Conservation (phyloP, 108 stramenopile genomes). For the Pseudonitzschia multiseries region DNA sequence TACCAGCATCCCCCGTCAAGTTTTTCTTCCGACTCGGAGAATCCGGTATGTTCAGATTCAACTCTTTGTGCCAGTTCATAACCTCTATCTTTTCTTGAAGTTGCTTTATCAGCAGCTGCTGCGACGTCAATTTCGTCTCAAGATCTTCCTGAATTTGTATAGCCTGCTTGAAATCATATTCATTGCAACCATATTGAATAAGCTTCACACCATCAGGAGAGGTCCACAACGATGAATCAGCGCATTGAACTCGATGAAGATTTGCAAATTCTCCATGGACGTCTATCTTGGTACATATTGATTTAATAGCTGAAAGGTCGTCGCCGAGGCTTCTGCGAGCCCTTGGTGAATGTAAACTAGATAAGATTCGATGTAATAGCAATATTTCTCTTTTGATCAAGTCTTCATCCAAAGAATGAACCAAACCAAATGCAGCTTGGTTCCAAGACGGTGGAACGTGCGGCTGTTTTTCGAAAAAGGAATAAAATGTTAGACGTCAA, state of each 20-base stretch:
- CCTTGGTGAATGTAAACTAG: slow-evolving; percentile 18
- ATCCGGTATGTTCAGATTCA: slow-evolving; percentile 32
- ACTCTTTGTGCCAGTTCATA: slow-evolving; percentile 24
- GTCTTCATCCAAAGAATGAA: slow-evolving; percentile 32
- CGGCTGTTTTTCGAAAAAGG: slow-evolving; percentile 16
- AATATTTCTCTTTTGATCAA: slow-evolving; percentile 24
- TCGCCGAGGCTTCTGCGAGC: slow-evolving; percentile 6
- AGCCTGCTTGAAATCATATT: slow-evolving; percentile 33
- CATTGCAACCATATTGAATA: slow-evolving; percentile 23
- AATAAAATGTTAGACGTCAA: not conserved
- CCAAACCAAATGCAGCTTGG: slow-evolving; percentile 25
- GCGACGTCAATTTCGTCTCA: slow-evolving; percentile 26
- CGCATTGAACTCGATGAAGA: slow-evolving; percentile 44
- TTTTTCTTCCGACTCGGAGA: not conserved
- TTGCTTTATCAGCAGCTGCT: slow-evolving; percentile 31
- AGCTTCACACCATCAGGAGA: slow-evolving; percentile 18
- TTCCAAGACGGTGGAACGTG: slow-evolving; percentile 51
- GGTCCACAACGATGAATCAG: slow-evolving; percentile 43
- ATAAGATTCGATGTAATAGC: slow-evolving; percentile 30
- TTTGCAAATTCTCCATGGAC: slow-evolving; percentile 42
- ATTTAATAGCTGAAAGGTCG: slow-evolving; percentile 32
- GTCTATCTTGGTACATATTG: slow-evolving; percentile 33
- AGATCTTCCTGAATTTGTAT: slow-evolving; percentile 22
- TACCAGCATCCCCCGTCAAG: not conserved
- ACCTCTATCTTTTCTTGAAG: slow-evolving; percentile 36